These are phyloP conservation scores for Galerina marginata DNA, from an alignment of 768 basidiomycete species.

Conservation along the genomic window DNA sequence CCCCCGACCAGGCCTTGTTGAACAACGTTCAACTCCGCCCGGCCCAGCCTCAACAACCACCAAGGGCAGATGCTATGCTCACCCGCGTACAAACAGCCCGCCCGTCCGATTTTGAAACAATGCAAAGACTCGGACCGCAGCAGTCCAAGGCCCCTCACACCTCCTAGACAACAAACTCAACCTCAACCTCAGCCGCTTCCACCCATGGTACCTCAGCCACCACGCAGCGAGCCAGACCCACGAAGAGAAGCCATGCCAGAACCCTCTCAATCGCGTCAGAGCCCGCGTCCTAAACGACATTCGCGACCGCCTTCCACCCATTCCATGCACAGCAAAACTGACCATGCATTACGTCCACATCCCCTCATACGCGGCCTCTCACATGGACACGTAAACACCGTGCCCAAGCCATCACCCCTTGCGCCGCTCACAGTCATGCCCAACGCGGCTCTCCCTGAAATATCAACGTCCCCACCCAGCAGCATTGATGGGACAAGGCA, in stretches of 20 bases:
- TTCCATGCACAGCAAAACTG: conserved; percentile 48
- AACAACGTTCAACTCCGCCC: conserved; percentile 1
- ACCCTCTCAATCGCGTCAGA: conserved; percentile 28
- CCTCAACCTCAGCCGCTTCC: conserved; percentile 5
- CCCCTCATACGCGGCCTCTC: conserved; percentile 81
- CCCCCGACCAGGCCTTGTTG: conserved; percentile 25
- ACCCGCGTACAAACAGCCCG: conserved; percentile 43
- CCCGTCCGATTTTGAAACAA: conserved; percentile 35
- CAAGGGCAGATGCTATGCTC: conserved; percentile 8
- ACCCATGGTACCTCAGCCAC: conserved; percentile 1
- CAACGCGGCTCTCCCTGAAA: conserved; percentile 48
- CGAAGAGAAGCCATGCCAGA: conserved; percentile 16
- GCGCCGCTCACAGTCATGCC: conserved; percentile 67
- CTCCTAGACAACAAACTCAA: conserved; percentile 14
- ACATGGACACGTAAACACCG: conserved; percentile 52
- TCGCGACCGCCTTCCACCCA: conserved; percentile 71
- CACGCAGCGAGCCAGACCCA: background rate
- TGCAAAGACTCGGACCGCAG: conserved; percentile 8
- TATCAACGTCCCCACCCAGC: conserved; percentile 44
- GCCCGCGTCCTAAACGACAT: conserved; percentile 46
- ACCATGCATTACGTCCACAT: conserved; percentile 63
- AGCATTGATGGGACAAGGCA: conserved; percentile 27
- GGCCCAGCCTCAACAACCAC: conserved; percentile 4
- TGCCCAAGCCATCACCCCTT: conserved; percentile 61
- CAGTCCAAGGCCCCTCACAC: conserved; percentile 6